Percentiles rank a stretch among this genome's conserved stretches.
Evolutionary conservation across 331 rosid genomes (phyloP).

Genomic region (Dryas integrifolia): DNA sequence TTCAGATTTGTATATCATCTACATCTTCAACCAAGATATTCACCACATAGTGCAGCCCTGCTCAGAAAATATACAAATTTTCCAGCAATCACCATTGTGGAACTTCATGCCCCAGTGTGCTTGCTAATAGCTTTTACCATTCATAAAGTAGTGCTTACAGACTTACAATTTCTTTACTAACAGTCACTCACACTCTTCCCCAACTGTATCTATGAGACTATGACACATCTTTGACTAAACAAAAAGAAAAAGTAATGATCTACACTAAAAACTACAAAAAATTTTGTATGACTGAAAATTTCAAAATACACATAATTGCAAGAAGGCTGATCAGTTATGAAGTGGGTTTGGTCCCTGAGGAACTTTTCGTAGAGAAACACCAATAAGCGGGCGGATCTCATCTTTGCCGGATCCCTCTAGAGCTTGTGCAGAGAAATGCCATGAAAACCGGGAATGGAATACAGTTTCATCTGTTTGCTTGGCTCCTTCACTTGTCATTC

Average conservation of each 20-base stretch:
- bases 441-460: slow-evolving; percentile 34
- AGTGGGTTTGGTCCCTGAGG: slow-evolving; percentile 94
- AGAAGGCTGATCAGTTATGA: slow-evolving; percentile 62
- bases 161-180: slow-evolving; percentile 18
- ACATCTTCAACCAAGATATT: slow-evolving; percentile 11
- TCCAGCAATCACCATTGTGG: slow-evolving; percentile 5
- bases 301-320: slow-evolving; percentile 14
- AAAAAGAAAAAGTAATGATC: slow-evolving; percentile 18
- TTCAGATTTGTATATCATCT: background rate
- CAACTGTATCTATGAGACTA: slow-evolving; percentile 29
- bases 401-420: slow-evolving; percentile 32
- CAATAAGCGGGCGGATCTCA: slow-evolving; percentile 27
- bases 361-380: slow-evolving; percentile 58
- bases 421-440: slow-evolving; percentile 42
- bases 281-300: slow-evolving; percentile 26
- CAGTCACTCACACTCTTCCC: slow-evolving; percentile 11
- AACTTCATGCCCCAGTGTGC: slow-evolving; percentile 21
- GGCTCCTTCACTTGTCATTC: slow-evolving; percentile 39
- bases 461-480: slow-evolving; percentile 33
- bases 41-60: background rate
- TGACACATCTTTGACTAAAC: slow-evolving; percentile 25
- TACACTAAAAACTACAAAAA: slow-evolving; percentile 41
- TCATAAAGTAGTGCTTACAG: slow-evolving; percentile 19
- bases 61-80: slow-evolving; percentile 1
- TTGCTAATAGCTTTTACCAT: slow-evolving; percentile 7